These are phyloP conservation scores for Cryoendolithus antarcticus DNA, from an alignment of 2,329 filamentous ascomycete species.

Conservation along the genomic window DNA sequence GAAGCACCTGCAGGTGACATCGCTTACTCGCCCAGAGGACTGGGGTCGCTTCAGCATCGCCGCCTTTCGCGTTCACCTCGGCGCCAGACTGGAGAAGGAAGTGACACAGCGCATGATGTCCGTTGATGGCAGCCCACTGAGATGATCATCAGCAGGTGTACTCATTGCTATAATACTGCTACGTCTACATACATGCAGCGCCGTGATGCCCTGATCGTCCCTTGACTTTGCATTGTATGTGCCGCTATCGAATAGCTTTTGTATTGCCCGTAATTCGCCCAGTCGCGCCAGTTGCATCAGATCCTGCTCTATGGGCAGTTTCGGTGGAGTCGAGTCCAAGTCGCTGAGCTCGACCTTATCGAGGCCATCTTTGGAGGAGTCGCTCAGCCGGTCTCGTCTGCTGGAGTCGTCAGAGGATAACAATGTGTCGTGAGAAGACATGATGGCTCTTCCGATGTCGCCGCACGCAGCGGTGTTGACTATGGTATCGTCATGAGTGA, in stretches of 20 bases:
- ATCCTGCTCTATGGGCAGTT: slow-evolving; percentile 54
- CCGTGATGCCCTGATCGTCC: slow-evolving; percentile 89
- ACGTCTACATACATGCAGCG: slow-evolving; percentile 60
- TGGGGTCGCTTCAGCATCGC: slow-evolving; percentile 85
- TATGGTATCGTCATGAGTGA: too few species aligned
- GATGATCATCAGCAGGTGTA: not conserved
- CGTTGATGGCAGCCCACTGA: slow-evolving; percentile 98
- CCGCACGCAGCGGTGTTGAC: too few species aligned
- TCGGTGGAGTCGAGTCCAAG: slow-evolving; percentile 22
- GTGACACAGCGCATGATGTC: slow-evolving; percentile 93
- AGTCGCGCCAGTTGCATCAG: slow-evolving; percentile 91
- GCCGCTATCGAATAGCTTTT: slow-evolving; percentile 75
- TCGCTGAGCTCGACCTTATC: slow-evolving; percentile 25
- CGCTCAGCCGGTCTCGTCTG: slow-evolving; percentile 8
- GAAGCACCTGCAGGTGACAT: slow-evolving; percentile 92
- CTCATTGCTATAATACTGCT: slow-evolving; percentile 3
- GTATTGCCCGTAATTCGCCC: slow-evolving; percentile 75
- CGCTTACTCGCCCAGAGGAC: slow-evolving; percentile 95
- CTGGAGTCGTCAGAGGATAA: slow-evolving; percentile 6
- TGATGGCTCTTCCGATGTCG: slow-evolving; percentile 1
- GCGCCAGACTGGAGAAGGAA: slow-evolving; percentile 79
- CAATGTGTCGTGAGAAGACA: slow-evolving; percentile 10
- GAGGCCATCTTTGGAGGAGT: slow-evolving; percentile 20
- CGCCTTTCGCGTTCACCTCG: slow-evolving; percentile 88
- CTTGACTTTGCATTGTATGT: slow-evolving; percentile 71